Evolutionary conservation across 192 early-diverging fungal species (phyloP), one percentile per base, ranked within the genome.

Genomic region (Borealophlyctis nickersoniae): DNA sequence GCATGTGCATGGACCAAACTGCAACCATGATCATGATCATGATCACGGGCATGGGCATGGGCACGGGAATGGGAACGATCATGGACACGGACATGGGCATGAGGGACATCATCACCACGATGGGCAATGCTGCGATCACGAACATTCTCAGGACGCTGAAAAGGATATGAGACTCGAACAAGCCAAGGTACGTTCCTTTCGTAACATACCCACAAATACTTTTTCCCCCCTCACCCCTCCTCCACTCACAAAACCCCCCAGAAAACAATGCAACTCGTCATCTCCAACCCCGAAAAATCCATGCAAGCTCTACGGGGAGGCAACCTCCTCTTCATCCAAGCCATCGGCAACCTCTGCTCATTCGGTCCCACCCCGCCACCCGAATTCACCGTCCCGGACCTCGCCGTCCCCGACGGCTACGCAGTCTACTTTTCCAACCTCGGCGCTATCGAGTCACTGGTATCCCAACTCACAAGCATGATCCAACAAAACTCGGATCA

Each of bases 21-120:
- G 39, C n/a, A 48, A 48, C 39, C 39, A 48, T 48, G 39, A 48
- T 48, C 39, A 48, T n/a, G 39, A n/a, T 48, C 39, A 48, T n/a
- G 39, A n/a, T 13, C 39, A 48, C 39, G 39, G n/a, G n/a, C 39
- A 48, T n/a, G n/a, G n/a, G n/a, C n/a, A n/a, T n/a, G n/a, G n/a
- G n/a, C n/a, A n/a, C n/a, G n/a, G n/a, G n/a, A n/a, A n/a, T n/a
- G 39, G 39, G 9, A 9, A 48, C 39, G 39, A n/a, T 48, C 39
- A 48, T n/a, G 39, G 39, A 13, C 39, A 48, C 39, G 39, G 39
- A 13, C 39, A 48, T n/a, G 9, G 11, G 11, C 39, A 48, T n/a
- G 39, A 48, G 11, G 39, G n/a, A n/a, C 39, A 48, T n/a, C 11
- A 48, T 9, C 39, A 48, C n/a, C 11, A 13, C 39, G 11, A 48